Base-by-base conservation (phyloP, 2,329 filamentous ascomycete genomes). In the Cyphellophora europaea region DNA sequence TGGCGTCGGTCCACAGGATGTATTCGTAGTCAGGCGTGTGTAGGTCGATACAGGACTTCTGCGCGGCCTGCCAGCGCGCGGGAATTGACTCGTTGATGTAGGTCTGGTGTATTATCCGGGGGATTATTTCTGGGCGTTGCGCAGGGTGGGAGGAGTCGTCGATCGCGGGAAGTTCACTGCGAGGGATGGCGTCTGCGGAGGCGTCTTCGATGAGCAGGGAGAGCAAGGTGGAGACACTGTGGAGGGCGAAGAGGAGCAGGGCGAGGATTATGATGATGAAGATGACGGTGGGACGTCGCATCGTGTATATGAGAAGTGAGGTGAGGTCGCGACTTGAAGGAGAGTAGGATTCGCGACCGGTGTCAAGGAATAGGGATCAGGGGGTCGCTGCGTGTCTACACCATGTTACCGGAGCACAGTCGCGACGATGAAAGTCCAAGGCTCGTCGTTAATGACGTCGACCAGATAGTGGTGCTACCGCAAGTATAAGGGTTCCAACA, bases 61-160 rank as follows among this genome's bases (percentile, higher is more conserved):
- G 78, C 19, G 79, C 69, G 6, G 66, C 67, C 38, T 66, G 59
- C 82, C 82, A 86, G 35, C 77, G 70, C 30, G 61, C 63, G 0
- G 81, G 81, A 25, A 86, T 76, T 28, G 68, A 74, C 37, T 78
- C 72, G 53, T 82, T 84, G 50, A 74, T 74, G 58, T 83, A 84
- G 6, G 80, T 84, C 55, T 85, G 80, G 61, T 85, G 80, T 37
- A 85, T 82, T 52, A 85, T 84, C 59, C 81, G 82, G 31, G 80
- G 80, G 32, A 85, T 82, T 45, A 82, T 55, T 47, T 77, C 74
- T 6, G 70, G 67, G 30, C 64, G 62, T 31, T 66, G 63, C 42
- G 71, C 69, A 45, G 73, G 71, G 44, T 72, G 50, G 42, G 69
- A 72, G 3, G 74, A 75, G 50, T 78, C 76, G 11, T 75, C 74